Percentiles rank a stretch among this genome's conserved stretches.
phyloP scores from a whole-genome alignment of 495 filamentous ascomycete genomes.

The Halenospora varia region DNA sequence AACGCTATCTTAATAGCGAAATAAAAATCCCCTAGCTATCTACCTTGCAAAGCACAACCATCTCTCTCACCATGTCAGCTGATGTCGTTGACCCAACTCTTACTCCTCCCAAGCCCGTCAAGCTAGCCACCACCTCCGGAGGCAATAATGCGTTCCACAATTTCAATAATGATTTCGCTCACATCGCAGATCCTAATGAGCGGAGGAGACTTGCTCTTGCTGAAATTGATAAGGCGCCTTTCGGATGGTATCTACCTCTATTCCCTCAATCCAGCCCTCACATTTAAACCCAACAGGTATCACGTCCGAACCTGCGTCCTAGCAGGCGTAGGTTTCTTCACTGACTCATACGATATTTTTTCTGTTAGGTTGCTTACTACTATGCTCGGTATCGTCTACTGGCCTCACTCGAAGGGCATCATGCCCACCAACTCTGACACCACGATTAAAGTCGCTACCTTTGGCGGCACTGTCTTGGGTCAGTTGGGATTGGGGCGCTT shows the following conservation, averaged over 20 bases:
- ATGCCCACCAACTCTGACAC: conserved; percentile 67
- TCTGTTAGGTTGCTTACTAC: conserved; percentile 66
- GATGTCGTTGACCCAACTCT: background rate
- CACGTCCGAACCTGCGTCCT: conserved; percentile 68
- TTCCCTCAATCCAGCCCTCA: conserved; percentile 23
- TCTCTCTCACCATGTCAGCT: background rate
- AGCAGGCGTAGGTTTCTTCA: conserved; percentile 84
- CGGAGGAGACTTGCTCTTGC: conserved; percentile 70
- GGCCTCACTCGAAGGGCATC: conserved; percentile 43
- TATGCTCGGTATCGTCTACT: conserved; percentile 76
- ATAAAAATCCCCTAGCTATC: background rate
- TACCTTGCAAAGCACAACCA: background rate
- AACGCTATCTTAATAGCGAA: background rate
- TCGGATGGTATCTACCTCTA: conserved; percentile 66
- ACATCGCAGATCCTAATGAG: conserved; percentile 69
- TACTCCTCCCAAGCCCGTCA: conserved; percentile 11
- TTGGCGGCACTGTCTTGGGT: conserved; percentile 79
- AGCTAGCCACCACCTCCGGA: conserved; percentile 44
- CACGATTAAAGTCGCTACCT: conserved; percentile 87
- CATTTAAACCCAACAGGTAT: conserved; percentile 39
- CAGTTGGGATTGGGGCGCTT: conserved; percentile 74
- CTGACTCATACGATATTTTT: conserved; percentile 78
- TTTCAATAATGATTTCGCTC: conserved; percentile 57
- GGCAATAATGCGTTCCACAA: conserved; percentile 69
- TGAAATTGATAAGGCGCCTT: conserved; percentile 74